Evolutionary conservation across 1,284 basidiomycete genomes (phyloP), one percentile per base, ranked within the genome.

Genomic region (Pseudozyma sp.): DNA sequence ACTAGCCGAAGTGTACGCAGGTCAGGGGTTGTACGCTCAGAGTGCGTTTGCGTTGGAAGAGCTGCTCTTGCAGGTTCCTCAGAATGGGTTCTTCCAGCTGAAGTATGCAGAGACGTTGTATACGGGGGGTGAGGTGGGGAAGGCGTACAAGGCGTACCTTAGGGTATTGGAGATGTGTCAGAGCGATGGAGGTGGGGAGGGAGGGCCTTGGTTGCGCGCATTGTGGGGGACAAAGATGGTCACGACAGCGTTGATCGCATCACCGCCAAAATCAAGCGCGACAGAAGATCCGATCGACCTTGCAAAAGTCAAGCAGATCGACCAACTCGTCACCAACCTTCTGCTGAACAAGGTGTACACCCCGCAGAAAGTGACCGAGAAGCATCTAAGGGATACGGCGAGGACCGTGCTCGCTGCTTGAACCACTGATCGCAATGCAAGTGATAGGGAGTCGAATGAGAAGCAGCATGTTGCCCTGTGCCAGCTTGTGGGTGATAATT

Each of bases 101-200:
- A 90, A 91, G 76, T 91, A 90, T 60, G 94, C 93, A 0, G 94
- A 97, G 85, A 93, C 91, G 9, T 92, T 92, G 0, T 94, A 93
- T 81, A 92, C 92, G 0, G 87, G 89, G 9, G 90, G 88, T 5
- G 86, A 88, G 4, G 90, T 93, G 81, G 66, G 40, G 16, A 75
- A 78, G 47, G 69, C 78, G 40, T 83, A 78, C 78, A 81, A 80
- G 59, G 70, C 73, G n/a, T 82, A 74, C 56, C 64, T 81, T 19
- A 66, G 78, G 19, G 77, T 81, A 13, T 57, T 84, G 34, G 80
- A 84, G 49, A 68, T 81, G 57, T 73, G 71, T 39, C 63, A 78
- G 56, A 70, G 62, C 52, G 63, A 66, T 48, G 55, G 40, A 4
- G 73, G 47, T 19, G 54, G 17, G 11, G 50, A 50, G 16, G 44